Conservation (phyloP, 1,284 basidiomycete genomes). For the Cryptococcus wingfieldii region DNA sequence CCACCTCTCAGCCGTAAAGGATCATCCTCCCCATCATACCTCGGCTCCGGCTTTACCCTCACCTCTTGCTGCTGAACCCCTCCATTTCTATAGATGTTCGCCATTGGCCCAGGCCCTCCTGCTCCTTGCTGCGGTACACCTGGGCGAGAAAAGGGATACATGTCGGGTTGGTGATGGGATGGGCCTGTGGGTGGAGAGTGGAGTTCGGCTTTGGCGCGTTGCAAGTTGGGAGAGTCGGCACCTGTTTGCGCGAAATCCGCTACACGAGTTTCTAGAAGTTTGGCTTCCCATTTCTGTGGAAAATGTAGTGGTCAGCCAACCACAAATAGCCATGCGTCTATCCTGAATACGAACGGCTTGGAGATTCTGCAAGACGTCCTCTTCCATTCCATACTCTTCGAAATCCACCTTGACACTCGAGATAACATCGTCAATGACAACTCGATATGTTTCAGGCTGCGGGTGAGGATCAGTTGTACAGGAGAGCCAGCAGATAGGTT, state of each 20-base stretch:
- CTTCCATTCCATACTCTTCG: conserved; percentile 91
- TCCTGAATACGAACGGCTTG: conserved; percentile 63
- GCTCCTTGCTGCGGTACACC: conserved; percentile 10
- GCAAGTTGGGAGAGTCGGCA: conserved; percentile 5
- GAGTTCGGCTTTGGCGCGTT: conserved; percentile 5
- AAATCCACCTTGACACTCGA: conserved; percentile 84
- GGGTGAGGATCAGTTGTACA: neutral
- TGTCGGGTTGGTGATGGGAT: conserved; percentile 3
- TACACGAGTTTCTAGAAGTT: conserved; percentile 84
- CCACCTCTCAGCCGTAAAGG: conserved; percentile 39
- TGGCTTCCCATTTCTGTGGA: conserved; percentile 86
- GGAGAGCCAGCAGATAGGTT: neutral
- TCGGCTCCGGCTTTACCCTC: conserved; percentile 39
- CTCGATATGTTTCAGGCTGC: conserved; percentile 83
- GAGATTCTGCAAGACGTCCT: conserved; percentile 82
- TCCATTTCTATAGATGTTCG: conserved; percentile 3
- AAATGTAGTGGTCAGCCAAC: conserved; percentile 4
- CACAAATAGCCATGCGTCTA: neutral
- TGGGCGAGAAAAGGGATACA: neutral
- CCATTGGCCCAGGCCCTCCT: neutral
- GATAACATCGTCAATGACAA: conserved; percentile 96
- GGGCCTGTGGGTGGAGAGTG: conserved; percentile 8
- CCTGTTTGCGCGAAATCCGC: conserved; percentile 66
- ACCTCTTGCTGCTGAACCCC: conserved; percentile 13
- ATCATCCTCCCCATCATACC: conserved; percentile 23